Conservation (phyloP, 331 rosid genomes). For the Phaseolus coccineus region DNA sequence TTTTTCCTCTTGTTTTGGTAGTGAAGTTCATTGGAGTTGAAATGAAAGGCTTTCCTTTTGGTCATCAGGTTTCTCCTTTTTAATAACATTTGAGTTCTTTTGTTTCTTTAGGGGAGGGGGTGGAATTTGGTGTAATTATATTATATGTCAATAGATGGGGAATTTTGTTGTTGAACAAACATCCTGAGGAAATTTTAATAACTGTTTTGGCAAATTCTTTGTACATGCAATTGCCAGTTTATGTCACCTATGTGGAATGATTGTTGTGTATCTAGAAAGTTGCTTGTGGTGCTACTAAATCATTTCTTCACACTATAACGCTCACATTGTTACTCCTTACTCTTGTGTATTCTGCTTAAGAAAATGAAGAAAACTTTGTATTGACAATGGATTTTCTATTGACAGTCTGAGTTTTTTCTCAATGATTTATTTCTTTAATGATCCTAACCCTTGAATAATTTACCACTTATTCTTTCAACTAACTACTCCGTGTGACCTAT, state of each 20-base stretch:
- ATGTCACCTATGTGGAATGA: conserved; percentile 10
- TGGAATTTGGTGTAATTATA: conserved; percentile 55
- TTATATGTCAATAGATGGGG: conserved; percentile 59
- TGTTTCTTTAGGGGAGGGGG: conserved; percentile 50
- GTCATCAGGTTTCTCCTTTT: conserved; percentile 26
- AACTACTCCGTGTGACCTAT: no score
- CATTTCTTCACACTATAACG: background rate
- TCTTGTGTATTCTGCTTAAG: no score
- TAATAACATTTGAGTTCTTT: conserved; percentile 20
- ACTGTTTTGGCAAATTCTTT: conserved; percentile 41
- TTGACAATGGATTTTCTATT: no score
- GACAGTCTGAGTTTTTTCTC: no score
- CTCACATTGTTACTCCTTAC: background rate
- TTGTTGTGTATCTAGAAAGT: background rate
- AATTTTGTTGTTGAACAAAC: conserved; percentile 54
- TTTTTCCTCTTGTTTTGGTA: conserved; percentile 25
- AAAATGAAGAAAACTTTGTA: no score
- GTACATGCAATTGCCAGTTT: conserved; percentile 29
- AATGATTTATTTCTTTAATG: no score
- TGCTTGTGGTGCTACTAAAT: background rate
- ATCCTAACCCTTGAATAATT: no score
- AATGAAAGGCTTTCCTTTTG: conserved; percentile 47
- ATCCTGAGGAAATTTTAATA: conserved; percentile 47
- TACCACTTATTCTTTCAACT: no score
- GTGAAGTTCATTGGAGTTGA: conserved; percentile 60